Evolutionary conservation across 495 filamentous ascomycete genomes (phyloP), one percentile per base, ranked within the genome.

Genomic region (Penicillium atrosanguineum): DNA sequence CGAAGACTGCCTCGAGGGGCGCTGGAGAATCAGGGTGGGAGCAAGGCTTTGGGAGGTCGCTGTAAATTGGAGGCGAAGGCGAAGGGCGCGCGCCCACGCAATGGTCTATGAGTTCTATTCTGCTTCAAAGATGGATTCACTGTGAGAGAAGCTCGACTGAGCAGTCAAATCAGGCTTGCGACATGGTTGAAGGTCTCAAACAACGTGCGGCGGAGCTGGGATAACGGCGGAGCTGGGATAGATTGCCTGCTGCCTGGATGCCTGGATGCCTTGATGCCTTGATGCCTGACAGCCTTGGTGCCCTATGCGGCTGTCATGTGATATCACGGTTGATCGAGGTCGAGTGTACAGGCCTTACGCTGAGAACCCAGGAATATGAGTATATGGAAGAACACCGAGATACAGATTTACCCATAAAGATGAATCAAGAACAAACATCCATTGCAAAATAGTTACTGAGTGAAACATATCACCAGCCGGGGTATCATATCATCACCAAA

Each of bases 401-500:
- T 20, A 48, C 38, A 37, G 4, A 18, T 7, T 20, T 40, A 8
- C 6, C 1, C 26, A 19, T 28, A 19, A 49, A 39, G 19, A 48
- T 23, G 23, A 29, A 41, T 21, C 36, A 18, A 42, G 46, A 16
- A 37, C 50, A 23, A 41, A 48, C 45, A 39, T 34, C 31, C 37
- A 43, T n/a, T 41, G 44, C 38, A 8, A 39, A 23, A 12, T 34
- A 34, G 4, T 14, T 4, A 34, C 11, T 34, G 31, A 40, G 48
- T 47, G 34, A 18, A 43, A 31, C 26, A 34, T 20, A 25, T n/a
- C 44, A 42, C 36, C 55, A 56, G 31, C 54, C 40, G 62, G 62
- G 62, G 62, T 65, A 68, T 68, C 64, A 68, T 67, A 34, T 63
- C 53, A 57, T 64, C 47, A 55, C 59, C 50, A 46, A 59, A 62